Conservation (phyloP, 208 protist species). For the Wallacemonas sp. region DNA sequence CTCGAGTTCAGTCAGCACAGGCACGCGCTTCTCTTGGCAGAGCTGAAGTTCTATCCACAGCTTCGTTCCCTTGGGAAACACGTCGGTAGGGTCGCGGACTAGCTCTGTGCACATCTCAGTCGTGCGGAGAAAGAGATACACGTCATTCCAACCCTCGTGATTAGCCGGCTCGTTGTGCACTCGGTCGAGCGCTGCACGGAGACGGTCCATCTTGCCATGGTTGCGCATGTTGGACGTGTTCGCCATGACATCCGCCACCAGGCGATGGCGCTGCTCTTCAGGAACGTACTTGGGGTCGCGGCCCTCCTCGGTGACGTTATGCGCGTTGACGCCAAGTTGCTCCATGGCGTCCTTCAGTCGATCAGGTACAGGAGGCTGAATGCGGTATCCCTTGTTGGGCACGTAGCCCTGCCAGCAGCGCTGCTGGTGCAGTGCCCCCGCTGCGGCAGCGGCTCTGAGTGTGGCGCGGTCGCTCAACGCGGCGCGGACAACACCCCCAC, state of each 20-base stretch:
- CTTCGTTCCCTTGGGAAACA: constrained; percentile 77
- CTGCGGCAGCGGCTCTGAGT: too few species aligned
- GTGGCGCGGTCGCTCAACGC: too few species aligned
- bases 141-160: constrained; percentile 69
- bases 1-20: constrained; percentile 61
- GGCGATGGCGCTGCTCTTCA: constrained; percentile 62
- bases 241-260: constrained; percentile 64
- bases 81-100: constrained; percentile 39
- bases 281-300: constrained; percentile 72
- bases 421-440: constrained; percentile 17
- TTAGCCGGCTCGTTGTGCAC: constrained; percentile 48
- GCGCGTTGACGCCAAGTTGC: constrained; percentile 54
- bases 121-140: constrained; percentile 87
- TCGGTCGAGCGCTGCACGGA: constrained; percentile 62
- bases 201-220: constrained; percentile 72
- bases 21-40: constrained; percentile 80
- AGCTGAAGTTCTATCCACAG: constrained; percentile 84
- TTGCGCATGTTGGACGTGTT: constrained; percentile 57
- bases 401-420: constrained; percentile 16
- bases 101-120: constrained; percentile 86
- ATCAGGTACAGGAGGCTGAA: constrained; percentile 69
- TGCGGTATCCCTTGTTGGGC: constrained; percentile 82
- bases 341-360: constrained; percentile 77
- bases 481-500: not conserved
- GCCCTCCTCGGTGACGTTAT: constrained; percentile 40